A percentile compares a stretch with the other conserved stretches of the same genome.
phyloP scores from a whole-genome alignment of 768 basidiomycete species.

The Suillus weaverae region DNA sequence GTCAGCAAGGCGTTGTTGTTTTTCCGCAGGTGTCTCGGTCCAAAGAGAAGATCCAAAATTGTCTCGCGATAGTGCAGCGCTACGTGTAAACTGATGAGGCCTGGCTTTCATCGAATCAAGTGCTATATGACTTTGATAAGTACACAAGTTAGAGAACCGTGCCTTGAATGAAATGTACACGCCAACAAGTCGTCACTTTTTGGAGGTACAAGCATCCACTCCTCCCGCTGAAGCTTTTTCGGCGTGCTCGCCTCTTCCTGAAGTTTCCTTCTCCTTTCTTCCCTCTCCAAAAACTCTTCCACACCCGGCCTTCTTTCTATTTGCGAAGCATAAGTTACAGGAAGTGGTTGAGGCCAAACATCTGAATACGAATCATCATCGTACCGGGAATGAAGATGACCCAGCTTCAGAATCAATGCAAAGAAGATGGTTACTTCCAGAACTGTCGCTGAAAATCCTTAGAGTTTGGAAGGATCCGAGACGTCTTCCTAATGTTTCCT shows the following conservation, averaged over 20 bases:
- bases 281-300: conserved; percentile 79
- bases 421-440: no score
- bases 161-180: conserved; percentile 51
- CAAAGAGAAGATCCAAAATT: conserved; percentile 69
- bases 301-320: conserved; percentile 61
- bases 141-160: neutral
- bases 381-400: neutral
- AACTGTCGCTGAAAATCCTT: no score
- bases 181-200: conserved; percentile 74
- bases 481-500: no score
- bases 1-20: conserved; percentile 88
- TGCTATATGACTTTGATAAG: conserved; percentile 40
- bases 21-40: conserved; percentile 96
- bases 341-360: conserved; percentile 80
- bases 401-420: no score
- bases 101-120: conserved; percentile 87
- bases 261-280: conserved; percentile 72
- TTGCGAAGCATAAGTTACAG: conserved; percentile 35
- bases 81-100: conserved; percentile 75
- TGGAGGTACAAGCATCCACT: conserved; percentile 98
- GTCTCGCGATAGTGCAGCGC: conserved; percentile 40
- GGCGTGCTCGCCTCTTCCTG: conserved; percentile 80
- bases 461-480: no score
- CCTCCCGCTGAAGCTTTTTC: conserved; percentile 79
- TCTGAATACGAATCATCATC: conserved; percentile 70